A percentile compares a stretch with the other conserved stretches of the same genome.
These are phyloP conservation scores for Sugiyamaella americana DNA, from an alignment of 805 yeast genomes.

Conservation along the genomic window DNA sequence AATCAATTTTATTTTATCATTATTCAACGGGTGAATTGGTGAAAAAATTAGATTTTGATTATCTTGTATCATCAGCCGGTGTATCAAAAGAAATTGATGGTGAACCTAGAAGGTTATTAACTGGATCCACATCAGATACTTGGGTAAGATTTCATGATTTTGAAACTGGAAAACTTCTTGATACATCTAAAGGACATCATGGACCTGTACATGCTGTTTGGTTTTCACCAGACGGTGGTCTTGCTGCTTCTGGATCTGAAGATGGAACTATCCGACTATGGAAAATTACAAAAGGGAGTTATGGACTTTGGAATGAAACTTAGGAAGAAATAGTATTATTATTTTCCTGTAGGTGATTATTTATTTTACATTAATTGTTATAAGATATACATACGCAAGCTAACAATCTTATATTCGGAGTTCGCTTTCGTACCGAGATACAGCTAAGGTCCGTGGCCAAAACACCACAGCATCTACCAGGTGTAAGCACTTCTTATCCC, in stretches of 20 bases:
- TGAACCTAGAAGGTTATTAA: conserved; percentile 17
- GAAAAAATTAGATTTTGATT: conserved; percentile 21
- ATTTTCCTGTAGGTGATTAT: no score
- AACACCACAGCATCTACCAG: no score
- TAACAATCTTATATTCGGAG: neutral
- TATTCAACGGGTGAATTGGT: conserved; percentile 15
- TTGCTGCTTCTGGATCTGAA: conserved; percentile 94
- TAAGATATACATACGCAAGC: neutral
- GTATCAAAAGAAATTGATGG: conserved; percentile 15
- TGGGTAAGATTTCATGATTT: conserved; percentile 30
- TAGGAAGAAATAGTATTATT: no score
- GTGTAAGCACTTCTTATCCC: no score
- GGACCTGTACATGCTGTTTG: conserved; percentile 89
- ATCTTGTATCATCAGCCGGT: conserved; percentile 25
- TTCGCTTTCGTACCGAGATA: neutral
- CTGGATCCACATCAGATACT: conserved; percentile 28
- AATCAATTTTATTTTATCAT: conserved; percentile 20
- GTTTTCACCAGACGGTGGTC: conserved; percentile 72
- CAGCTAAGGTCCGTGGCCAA: no score
- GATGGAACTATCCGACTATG: conserved; percentile 93
- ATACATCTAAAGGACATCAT: conserved; percentile 87
- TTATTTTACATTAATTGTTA: no score
- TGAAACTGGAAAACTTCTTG: conserved; percentile 80
- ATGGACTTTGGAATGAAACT: conserved; percentile 28
- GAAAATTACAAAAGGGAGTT: conserved; percentile 47